Conservation (phyloP, 306 rosid species). For the Rosa lucieae region DNA sequence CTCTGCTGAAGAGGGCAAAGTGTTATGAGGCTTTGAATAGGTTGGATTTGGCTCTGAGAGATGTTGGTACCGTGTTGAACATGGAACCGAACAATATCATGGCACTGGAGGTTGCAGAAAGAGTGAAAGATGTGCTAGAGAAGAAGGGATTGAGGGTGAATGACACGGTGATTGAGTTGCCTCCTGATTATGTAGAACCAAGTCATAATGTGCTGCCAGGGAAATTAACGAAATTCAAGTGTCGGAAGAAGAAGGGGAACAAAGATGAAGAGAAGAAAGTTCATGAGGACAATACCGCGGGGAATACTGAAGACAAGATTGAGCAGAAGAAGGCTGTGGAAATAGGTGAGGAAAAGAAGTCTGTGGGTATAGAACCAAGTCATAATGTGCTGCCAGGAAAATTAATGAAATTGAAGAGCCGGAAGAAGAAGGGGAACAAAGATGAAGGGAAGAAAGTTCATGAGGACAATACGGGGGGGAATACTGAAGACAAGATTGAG, state of each 20-base stretch:
- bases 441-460: constrained; percentile 17
- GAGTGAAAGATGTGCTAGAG: constrained; percentile 62
- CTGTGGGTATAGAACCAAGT: constrained; percentile 18
- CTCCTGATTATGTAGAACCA: constrained; percentile 70
- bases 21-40: constrained; percentile 86
- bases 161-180: constrained; percentile 60
- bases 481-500: constrained; percentile 28
- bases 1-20: constrained; percentile 87
- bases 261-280: constrained; percentile 29
- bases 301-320: constrained; percentile 19
- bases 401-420: constrained; percentile 52
- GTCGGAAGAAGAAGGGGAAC: constrained; percentile 53
- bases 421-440: constrained; percentile 58
- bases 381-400: constrained; percentile 28
- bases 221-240: constrained; percentile 56
- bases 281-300: background rate
- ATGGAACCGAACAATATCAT: constrained; percentile 75
- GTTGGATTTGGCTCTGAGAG: constrained; percentile 79
- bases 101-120: constrained; percentile 75
- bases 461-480: constrained; percentile 2
- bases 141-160: constrained; percentile 63
- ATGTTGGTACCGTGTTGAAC: constrained; percentile 61
- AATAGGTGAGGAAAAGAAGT: constrained; percentile 14
- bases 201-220: constrained; percentile 24
- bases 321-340: constrained; percentile 35